Percentiles rank a stretch among this genome's conserved stretches.
These are phyloP conservation scores for Fonsecaea nubica DNA, from an alignment of 2,329 filamentous ascomycete species.

Conservation along the genomic window DNA sequence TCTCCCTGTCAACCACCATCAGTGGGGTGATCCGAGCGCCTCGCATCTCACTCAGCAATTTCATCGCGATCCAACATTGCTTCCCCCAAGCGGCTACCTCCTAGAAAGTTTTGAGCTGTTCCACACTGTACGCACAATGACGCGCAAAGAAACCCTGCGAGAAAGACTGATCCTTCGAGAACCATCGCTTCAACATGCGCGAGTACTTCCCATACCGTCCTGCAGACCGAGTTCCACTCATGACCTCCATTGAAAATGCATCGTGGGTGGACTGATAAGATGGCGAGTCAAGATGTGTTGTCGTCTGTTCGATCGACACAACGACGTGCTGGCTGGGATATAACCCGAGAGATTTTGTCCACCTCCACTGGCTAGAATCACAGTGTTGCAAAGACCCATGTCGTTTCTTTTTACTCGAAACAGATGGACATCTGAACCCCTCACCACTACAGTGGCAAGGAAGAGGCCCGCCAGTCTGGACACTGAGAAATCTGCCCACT, in stretches of 20 bases:
- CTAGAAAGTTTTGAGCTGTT: constrained; percentile 1
- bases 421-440: neutral
- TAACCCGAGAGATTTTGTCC: neutral
- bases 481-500: neutral
- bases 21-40: neutral
- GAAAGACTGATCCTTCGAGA: neutral
- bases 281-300: neutral
- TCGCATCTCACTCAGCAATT: constrained; percentile 15
- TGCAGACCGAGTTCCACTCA: neutral
- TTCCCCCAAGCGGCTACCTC: neutral
- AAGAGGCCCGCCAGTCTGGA: neutral
- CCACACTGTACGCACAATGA: constrained; percentile 5
- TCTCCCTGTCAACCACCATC: neutral
- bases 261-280: neutral
- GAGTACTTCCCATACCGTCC: neutral
- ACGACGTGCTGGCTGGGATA: neutral
- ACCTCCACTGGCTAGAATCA: neutral
- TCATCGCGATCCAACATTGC: constrained; percentile 20
- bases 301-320: neutral
- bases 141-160: neutral
- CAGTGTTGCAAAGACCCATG: neutral
- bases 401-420: constrained; percentile 8
- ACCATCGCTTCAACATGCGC: neutral
- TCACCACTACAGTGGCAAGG: neutral
- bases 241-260: neutral